Evolutionary conservation across 306 rosid genomes (phyloP).

Genomic region (Cyamopsis tetragonoloba): DNA sequence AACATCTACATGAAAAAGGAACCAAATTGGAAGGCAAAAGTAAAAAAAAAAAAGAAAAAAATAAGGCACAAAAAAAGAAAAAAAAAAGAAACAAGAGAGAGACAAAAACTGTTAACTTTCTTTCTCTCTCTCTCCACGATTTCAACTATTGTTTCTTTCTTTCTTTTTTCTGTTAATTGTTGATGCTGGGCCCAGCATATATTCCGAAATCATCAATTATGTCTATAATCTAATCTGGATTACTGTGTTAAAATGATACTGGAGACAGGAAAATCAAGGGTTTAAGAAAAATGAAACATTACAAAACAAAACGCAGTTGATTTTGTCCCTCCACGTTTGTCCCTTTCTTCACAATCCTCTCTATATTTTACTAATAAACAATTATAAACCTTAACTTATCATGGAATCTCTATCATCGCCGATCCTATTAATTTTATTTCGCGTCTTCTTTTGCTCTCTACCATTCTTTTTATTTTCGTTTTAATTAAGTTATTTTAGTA

Average conservation of each 20-base stretch:
- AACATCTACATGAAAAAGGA: background rate
- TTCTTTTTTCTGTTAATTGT: background rate
- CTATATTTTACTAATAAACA: conserved; percentile 15
- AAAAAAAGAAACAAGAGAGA: too few species aligned
- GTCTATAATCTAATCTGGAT: conserved; percentile 20
- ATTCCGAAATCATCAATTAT: conserved; percentile 23
- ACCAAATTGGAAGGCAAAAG: too few species aligned
- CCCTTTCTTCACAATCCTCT: conserved; percentile 12
- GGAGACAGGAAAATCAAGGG: conserved; percentile 47
- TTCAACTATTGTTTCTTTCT: background rate
- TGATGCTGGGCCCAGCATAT: conserved; percentile 33
- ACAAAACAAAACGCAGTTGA: conserved; percentile 28
- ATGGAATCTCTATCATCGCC: conserved; percentile 11
- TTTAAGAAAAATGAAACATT: conserved; percentile 34
- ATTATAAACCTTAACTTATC: background rate
- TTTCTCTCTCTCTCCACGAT: background rate
- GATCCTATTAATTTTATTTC: background rate
- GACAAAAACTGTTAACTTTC: background rate
- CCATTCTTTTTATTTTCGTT: background rate
- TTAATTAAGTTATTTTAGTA: background rate
- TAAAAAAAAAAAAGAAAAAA: background rate
- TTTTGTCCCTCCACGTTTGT: conserved; percentile 31
- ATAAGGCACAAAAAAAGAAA: background rate
- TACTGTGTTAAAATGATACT: conserved; percentile 33
- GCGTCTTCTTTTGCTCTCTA: background rate